These are phyloP conservation scores for Polygonum aviculare DNA, from an alignment of 148 eudicot genomes.

Conservation along the genomic window DNA sequence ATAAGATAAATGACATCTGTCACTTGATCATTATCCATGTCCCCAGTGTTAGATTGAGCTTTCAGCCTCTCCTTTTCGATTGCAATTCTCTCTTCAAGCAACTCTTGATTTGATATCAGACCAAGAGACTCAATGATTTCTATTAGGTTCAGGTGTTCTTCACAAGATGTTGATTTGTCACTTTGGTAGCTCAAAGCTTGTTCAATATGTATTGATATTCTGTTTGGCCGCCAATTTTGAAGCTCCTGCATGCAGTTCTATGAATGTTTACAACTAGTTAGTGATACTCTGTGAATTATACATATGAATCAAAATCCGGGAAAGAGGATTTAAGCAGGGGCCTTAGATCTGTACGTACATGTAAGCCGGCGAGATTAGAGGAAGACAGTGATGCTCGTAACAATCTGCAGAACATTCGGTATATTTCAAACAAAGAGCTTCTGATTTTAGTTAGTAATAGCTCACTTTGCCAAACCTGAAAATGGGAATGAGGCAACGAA, in stretches of 20 bases:
- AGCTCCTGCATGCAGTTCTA: constrained; percentile 72
- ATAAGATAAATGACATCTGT: constrained; percentile 17
- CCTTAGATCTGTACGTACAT: constrained; percentile 48
- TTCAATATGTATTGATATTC: constrained; percentile 47
- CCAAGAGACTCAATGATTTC: constrained; percentile 43
- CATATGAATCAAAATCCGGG: neutral
- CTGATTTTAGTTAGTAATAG: constrained; percentile 49
- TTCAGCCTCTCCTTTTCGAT: constrained; percentile 67
- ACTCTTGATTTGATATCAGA: constrained; percentile 46
- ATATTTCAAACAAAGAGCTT: constrained; percentile 47
- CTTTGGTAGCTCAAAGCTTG: constrained; percentile 34
- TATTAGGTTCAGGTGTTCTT: constrained; percentile 25
- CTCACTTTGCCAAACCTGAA: constrained; percentile 69
- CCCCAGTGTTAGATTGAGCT: constrained; percentile 17
- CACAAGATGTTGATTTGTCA: constrained; percentile 26
- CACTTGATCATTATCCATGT: neutral
- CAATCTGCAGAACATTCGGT: constrained; percentile 41
- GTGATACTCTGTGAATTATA: neutral
- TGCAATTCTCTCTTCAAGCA: constrained; percentile 66
- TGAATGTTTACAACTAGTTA: constrained; percentile 21
- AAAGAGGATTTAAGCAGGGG: neutral
- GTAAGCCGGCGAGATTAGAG: constrained; percentile 43
- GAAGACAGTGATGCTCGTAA: constrained; percentile 46
- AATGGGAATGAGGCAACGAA: constrained; percentile 7
- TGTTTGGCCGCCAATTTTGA: constrained; percentile 43